Evolutionary conservation across 2,329 filamentous ascomycete species (phyloP).

Genomic region (Chaetomium sp.): DNA sequence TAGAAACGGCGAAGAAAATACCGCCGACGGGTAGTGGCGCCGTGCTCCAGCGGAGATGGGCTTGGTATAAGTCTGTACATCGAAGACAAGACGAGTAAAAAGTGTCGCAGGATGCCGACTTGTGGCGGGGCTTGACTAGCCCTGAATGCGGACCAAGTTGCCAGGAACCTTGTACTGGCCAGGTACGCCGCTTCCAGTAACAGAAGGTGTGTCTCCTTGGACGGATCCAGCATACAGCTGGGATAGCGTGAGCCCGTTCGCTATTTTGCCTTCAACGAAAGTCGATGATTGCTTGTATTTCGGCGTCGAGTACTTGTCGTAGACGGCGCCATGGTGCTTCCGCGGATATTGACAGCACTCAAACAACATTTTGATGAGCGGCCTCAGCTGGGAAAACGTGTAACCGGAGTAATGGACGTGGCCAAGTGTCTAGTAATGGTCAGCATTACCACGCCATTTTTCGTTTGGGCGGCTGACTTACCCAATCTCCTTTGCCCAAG

Average conservation of each 20-base stretch:
- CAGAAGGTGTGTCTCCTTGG: conserved; percentile 7
- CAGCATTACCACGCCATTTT: conserved; percentile 38
- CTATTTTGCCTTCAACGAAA: conserved; percentile 76
- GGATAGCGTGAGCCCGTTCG: conserved; percentile 58
- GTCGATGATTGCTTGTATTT: conserved; percentile 82
- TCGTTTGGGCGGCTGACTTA: too few relatives aligned
- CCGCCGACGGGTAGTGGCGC: conserved; percentile 11
- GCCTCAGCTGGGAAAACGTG: conserved; percentile 80
- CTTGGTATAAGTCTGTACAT: conserved; percentile 20
- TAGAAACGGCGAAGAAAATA: conserved; percentile 1
- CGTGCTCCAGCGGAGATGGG: conserved; percentile 13
- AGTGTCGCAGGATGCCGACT: not conserved
- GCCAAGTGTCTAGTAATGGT: conserved; percentile 64
- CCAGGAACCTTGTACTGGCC: conserved; percentile 8
- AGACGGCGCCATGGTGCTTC: conserved; percentile 84
- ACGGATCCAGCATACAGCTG: conserved; percentile 33
- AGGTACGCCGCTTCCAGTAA: conserved; percentile 11
- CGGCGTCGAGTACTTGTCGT: conserved; percentile 87
- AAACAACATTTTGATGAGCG: conserved; percentile 74
- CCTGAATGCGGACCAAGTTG: conserved; percentile 9
- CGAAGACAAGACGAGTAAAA: conserved; percentile 13
- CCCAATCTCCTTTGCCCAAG: conserved; percentile 90
- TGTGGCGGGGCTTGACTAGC: not conserved
- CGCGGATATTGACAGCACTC: conserved; percentile 83
- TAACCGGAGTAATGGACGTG: conserved; percentile 95